phyloP scores from a whole-genome alignment of 108 stramenopile species.

The Cyclotella atomus region DNA sequence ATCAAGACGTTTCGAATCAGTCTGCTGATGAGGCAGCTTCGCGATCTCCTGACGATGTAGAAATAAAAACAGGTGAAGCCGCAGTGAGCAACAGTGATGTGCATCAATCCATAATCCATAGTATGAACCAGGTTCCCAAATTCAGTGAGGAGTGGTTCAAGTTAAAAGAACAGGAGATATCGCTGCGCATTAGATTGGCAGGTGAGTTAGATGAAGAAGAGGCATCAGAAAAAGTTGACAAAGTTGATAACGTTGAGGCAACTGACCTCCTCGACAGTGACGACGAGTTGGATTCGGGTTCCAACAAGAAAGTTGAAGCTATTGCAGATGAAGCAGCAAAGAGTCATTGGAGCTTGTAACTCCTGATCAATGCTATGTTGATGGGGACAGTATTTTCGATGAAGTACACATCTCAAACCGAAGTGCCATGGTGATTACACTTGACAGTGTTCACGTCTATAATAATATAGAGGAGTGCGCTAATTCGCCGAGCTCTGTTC shows the following conservation, averaged over 20 bases:
- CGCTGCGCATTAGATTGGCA: too few relatives aligned
- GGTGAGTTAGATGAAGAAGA: too few relatives aligned
- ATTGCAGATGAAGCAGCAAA: not conserved
- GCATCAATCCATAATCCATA: not conserved
- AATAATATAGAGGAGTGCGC: constrained; percentile 3
- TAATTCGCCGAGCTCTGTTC: constrained; percentile 1
- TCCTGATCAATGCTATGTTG: not conserved
- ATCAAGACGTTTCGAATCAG: too few relatives aligned
- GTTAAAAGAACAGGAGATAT: not conserved
- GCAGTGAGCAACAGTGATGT: too few relatives aligned
- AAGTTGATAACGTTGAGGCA: not conserved
- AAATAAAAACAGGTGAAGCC: too few relatives aligned
- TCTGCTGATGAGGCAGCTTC: too few relatives aligned
- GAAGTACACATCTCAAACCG: not conserved
- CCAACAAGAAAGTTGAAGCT: not conserved
- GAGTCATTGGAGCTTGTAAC: not conserved
- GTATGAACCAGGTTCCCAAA: not conserved
- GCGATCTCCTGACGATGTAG: too few relatives aligned
- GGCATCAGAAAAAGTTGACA: not conserved
- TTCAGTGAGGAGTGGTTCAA: not conserved
- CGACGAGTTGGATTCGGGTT: not conserved
- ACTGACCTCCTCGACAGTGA: not conserved
- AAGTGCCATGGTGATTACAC: constrained; percentile 1
- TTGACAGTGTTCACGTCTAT: not conserved
- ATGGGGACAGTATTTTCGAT: not conserved